Base-by-base conservation (phyloP, 768 basidiomycete genomes). In the Amanita muscaria region DNA sequence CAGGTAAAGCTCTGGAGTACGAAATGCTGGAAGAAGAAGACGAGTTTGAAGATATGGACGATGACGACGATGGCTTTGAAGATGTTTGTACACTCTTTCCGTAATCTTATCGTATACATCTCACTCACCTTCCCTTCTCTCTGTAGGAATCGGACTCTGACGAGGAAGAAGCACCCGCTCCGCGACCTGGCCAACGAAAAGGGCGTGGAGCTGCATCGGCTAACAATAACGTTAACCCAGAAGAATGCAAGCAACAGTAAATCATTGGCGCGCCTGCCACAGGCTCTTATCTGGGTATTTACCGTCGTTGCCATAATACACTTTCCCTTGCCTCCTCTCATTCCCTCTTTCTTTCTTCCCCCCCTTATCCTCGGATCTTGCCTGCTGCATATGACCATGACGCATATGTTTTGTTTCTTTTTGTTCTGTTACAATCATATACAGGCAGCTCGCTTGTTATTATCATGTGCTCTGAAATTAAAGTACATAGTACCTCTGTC, bases 221-320 rank as follows among this genome's bases (percentile, higher is more conserved):
- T 36, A 63, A 61, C n/a, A 56, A 61, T 27, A 74, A 74, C 53
- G 72, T 73, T 45, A 81, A 87, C 59, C 79, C 87, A 1, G 83
- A 89, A 59, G 90, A 93, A 62, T 93, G 90, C 74, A 89, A 90
- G 70, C 85, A 91, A 61, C 89, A 92, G 81, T 92, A 48, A 61
- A 6, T 46, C 23, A 24, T 30, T 34, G 32, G 21, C 18, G 11
- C 18, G n/a, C n/a, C n/a, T n/a, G n/a, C n/a, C n/a, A n/a, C n/a
- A n/a, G n/a, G n/a, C n/a, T n/a, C n/a, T n/a, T n/a, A n/a, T n/a
- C n/a, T n/a, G n/a, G n/a, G n/a, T n/a, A n/a, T n/a, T n/a, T n/a
- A n/a, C n/a, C n/a, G n/a, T n/a, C n/a, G n/a, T n/a, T n/a, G n/a
- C n/a, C n/a, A n/a, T n/a, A n/a, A n/a, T n/a, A n/a, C n/a, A n/a